Conservation (phyloP, 208 protist genomes). For the Strigomonas culicis region DNA sequence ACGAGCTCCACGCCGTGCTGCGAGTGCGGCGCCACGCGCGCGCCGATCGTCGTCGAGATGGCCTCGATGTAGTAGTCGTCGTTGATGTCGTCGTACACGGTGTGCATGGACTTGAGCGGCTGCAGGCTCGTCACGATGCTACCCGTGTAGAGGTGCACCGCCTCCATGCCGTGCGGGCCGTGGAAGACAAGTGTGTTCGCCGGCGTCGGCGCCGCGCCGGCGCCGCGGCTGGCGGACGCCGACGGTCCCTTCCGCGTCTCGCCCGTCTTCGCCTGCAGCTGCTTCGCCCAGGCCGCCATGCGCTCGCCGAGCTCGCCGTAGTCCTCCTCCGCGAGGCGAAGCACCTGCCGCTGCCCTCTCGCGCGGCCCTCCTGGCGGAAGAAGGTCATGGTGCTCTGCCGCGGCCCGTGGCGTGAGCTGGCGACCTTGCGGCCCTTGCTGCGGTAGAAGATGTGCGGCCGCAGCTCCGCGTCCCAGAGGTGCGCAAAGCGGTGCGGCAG, state of each 20-base stretch:
- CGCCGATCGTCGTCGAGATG: conserved; percentile 56
- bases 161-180: conserved; percentile 65
- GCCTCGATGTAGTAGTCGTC: conserved; percentile 80
- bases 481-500: conserved; percentile 84
- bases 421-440: conserved; percentile 13
- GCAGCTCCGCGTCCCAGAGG: conserved; percentile 73
- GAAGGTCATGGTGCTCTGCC: conserved; percentile 27
- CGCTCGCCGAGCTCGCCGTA: conserved; percentile 65
- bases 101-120: conserved; percentile 54
- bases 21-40: conserved; percentile 28
- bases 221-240: conserved; percentile 7
- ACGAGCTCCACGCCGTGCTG: conserved; percentile 53
- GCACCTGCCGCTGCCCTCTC: conserved; percentile 13
- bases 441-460: conserved; percentile 63
- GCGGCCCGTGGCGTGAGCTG: neutral
- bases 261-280: neutral
- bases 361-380: conserved; percentile 51
- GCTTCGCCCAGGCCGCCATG: conserved; percentile 15
- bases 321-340: conserved; percentile 68
- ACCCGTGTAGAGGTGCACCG: conserved; percentile 89
- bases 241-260: conserved; percentile 1
- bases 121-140: conserved; percentile 54
- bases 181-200: conserved; percentile 89
- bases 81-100: conserved; percentile 86
- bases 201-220: conserved; percentile 5